Base-by-base conservation (phyloP, 1,139 yeast genomes). In the Blastobotrys persicus region DNA sequence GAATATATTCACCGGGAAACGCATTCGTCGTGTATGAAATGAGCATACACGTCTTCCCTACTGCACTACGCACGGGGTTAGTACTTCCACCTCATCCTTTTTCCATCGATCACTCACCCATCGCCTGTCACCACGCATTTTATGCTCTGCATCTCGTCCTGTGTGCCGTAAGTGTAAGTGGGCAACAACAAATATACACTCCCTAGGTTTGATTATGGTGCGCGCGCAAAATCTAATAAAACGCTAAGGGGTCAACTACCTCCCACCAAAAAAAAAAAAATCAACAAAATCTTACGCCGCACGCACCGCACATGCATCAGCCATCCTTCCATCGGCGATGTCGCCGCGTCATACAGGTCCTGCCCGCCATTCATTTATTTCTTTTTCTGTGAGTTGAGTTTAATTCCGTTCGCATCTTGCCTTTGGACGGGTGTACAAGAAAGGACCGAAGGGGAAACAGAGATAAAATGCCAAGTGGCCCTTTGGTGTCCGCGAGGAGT, bases 91-190 rank as follows among this genome's bases (percentile, higher is more conserved):
- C 14, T 13, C 28, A 11, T 12, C 20, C 12, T 13, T 9, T 37
- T 6, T 3, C 12, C 17, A 9, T 13, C 32, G 33, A 13, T 31
- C 4, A 66, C 74, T 32, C 56, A 72, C 76, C 94, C 97, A 66
- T 91, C 98, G 58, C 98, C 98, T 39, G 91, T 94, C 48, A 91
- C 96, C 38, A 91, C 97, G 60, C 96, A 88, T 70, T 91, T 91
- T 66, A 91, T 88, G 55, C 95, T 84, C 75, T 92, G 85, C 95
- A 88, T 85, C 41, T 11, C 19, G 38, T 34, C 38, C 17, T 9
- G 28, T 23, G 28, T 23, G 28, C 28, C 28, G 28, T 23, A 5
- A n/a, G 28, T 23, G 28, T 23, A 23, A 23, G 28, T 23, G 28
- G 9, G 28, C 28, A 23, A 23, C 28, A 23, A 23, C 28, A 23